phyloP scores from a whole-genome alignment of 768 basidiomycete species.

The Hydnum rufescens region DNA sequence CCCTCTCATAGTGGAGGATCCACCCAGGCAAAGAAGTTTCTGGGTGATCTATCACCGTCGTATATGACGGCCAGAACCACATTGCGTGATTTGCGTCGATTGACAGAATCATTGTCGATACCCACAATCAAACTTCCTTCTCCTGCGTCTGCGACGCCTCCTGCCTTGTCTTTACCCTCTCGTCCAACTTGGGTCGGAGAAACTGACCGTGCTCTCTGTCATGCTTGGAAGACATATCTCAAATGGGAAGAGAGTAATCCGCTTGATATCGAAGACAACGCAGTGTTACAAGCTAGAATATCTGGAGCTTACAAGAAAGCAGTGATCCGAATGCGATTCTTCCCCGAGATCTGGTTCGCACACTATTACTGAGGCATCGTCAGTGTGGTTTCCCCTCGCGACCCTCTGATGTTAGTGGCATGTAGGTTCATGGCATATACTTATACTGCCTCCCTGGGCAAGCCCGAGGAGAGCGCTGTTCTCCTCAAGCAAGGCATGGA shows the following conservation, averaged over 20 bases:
- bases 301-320: slow-evolving; percentile 78
- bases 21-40: slow-evolving; percentile 76
- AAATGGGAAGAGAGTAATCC: slow-evolving; percentile 95
- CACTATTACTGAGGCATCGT: neutral
- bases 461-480: slow-evolving; percentile 61
- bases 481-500: slow-evolving; percentile 70
- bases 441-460: slow-evolving; percentile 58
- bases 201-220: slow-evolving; percentile 34
- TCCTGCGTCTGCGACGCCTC: slow-evolving; percentile 16
- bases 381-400: slow-evolving; percentile 9
- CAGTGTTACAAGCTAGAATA: slow-evolving; percentile 45
- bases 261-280: slow-evolving; percentile 69
- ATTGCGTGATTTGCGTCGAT: slow-evolving; percentile 54
- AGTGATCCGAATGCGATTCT: slow-evolving; percentile 80
- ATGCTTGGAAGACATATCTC: slow-evolving; percentile 77
- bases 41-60: slow-evolving; percentile 75
- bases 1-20: neutral
- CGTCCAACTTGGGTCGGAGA: slow-evolving; percentile 8
- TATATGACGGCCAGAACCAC: slow-evolving; percentile 91
- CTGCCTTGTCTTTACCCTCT: slow-evolving; percentile 8
- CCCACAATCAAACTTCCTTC: slow-evolving; percentile 13
- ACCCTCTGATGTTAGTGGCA: neutral
- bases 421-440: slow-evolving; percentile 76
- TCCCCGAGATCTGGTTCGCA: slow-evolving; percentile 74
- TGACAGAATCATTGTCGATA: slow-evolving; percentile 37